Base-by-base conservation (phyloP, 257 asterid genomes). In the Salvia hispanica region DNA sequence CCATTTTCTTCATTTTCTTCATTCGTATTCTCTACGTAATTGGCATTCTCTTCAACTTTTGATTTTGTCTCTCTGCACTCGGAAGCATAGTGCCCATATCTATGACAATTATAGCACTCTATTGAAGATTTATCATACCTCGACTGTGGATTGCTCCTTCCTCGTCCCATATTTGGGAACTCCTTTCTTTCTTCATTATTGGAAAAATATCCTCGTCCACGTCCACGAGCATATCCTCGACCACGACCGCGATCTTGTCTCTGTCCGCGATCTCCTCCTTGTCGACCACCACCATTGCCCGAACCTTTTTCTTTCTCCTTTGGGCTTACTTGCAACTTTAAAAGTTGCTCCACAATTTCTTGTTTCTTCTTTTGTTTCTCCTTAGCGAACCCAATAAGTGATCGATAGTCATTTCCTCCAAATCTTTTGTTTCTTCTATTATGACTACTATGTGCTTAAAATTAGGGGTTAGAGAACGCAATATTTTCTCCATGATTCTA, bases 1-100 rank as follows among this genome's bases (percentile, higher is more conserved):
- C 34, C n/a, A n/a, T n/a, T n/a, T n/a, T n/a, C n/a, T n/a, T n/a
- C 8, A 6, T 67, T 40, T 69, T 6, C 16, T 15, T 69, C n/a
- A 7, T 4, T 58, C 1, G 9, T 36, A 0, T 14, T 45, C 11
- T 44, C 55, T 5, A 3, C 14, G 36, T 2, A 33, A 9, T 48
- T 36, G 31, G 58, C 70, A 1, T n/a, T 16, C 18, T 64, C 58
- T 11, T 52, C 46, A n/a, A 37, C n/a, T 2, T 47, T 34, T n/a
- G 46, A 10, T 14, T 51, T 13, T 4, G 33, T 2, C 4, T 8
- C 28, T 36, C 60, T 48, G 31, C 56, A 62, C 6, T 62, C 25
- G 18, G 55, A 48, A 48, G 55, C 21, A 44, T 11, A 48, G 15
- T 48, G 55, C 9, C 55, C 55, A n/a, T n/a, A n/a, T n/a, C n/a